phyloP scores from a whole-genome alignment of 2,329 filamentous ascomycete species.

The Botrytis squamosa region DNA sequence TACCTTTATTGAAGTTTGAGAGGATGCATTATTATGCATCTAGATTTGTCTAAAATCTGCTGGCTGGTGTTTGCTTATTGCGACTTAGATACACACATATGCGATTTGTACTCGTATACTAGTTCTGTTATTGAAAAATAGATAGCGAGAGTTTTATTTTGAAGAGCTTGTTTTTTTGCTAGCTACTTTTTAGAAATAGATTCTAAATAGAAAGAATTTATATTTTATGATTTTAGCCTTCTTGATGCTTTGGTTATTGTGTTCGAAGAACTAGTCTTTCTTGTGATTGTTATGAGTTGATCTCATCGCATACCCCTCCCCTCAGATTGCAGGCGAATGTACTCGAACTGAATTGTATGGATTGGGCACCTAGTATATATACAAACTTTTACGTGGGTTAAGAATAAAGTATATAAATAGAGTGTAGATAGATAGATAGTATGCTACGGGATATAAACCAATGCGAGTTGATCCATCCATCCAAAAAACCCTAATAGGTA shows the following conservation, averaged over 20 bases:
- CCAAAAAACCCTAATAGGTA: neutral
- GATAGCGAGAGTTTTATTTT: constrained; percentile 21
- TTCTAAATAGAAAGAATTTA: constrained; percentile 3
- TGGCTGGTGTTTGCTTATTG: constrained; percentile 13
- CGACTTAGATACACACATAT: constrained; percentile 21
- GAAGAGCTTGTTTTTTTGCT: constrained; percentile 12
- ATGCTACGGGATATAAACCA: neutral
- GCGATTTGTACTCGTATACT: constrained; percentile 4
- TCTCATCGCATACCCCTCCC: neutral
- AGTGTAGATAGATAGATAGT: neutral
- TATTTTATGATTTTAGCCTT: neutral
- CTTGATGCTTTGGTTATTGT: neutral
- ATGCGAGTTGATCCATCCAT: neutral
- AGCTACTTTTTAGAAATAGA: constrained; percentile 5
- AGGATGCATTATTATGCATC: neutral
- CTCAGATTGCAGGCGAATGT: neutral
- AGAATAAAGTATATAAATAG: neutral
- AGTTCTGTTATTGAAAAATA: constrained; percentile 6
- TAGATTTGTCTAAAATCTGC: constrained; percentile 12
- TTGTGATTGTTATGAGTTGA: neutral
- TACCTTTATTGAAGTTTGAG: neutral
- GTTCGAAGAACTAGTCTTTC: neutral
- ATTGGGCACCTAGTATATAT: too few species aligned
- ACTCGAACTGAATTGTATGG: neutral
- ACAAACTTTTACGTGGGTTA: neutral